Evolutionary conservation across 495 filamentous ascomycete genomes (phyloP).

Genomic region (Penicillium coprophilum): DNA sequence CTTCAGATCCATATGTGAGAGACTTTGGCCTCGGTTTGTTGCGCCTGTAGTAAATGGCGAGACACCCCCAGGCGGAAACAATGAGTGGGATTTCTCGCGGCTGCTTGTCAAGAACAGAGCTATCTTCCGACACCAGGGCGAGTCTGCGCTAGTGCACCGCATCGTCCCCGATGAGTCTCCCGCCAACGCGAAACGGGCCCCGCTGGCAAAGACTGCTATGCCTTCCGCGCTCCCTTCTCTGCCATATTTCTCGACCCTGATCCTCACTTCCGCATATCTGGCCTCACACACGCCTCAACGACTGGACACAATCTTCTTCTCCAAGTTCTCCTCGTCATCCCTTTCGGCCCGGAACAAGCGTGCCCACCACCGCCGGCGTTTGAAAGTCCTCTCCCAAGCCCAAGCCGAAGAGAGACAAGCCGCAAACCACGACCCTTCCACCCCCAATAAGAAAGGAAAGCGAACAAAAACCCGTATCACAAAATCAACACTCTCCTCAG

Average conservation of each 20-base stretch:
- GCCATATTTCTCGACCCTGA: conserved; percentile 76
- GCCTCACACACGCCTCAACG: conserved; percentile 83
- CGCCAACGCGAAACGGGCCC: conserved; percentile 25
- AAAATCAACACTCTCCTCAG: conserved; percentile 47
- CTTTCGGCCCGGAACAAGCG: conserved; percentile 49
- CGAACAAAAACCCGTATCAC: conserved; percentile 46
- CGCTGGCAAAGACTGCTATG: conserved; percentile 29
- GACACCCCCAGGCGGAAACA: conserved; percentile 33
- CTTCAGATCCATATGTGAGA: conserved; percentile 48
- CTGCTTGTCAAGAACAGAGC: conserved; percentile 70
- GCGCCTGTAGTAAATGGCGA: conserved; percentile 45
- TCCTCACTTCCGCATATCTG: conserved; percentile 86
- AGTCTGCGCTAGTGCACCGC: conserved; percentile 65
- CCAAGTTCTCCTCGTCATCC: conserved; percentile 65
- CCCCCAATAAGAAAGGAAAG: conserved; percentile 40
- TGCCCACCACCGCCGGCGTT: conserved; percentile 56
- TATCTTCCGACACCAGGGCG: conserved; percentile 78
- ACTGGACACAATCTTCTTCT: conserved; percentile 80
- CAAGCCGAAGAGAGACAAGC: conserved; percentile 40
- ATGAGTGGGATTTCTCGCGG: conserved; percentile 77
- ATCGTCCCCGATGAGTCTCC: conserved; percentile 54
- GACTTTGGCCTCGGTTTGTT: conserved; percentile 79
- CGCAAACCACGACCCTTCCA: conserved; percentile 29
- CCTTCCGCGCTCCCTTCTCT: conserved; percentile 50
- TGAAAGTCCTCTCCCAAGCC: conserved; percentile 46